phyloP scores from a whole-genome alignment of 768 basidiomycete species.

The Lyophyllum decastes region DNA sequence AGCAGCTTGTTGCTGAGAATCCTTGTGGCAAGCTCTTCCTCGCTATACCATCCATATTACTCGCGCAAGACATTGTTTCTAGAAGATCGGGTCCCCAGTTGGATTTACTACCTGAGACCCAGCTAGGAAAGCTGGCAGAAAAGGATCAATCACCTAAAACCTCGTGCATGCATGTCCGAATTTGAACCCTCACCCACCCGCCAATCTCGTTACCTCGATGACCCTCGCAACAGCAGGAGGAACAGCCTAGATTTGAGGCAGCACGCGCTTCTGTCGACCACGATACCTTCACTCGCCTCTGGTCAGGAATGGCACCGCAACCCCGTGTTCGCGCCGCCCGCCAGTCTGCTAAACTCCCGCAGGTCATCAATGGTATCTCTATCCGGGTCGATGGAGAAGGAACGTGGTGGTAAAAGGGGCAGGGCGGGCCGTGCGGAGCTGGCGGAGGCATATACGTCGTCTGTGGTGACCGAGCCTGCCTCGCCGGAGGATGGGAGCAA shows the following conservation, averaged over 20 bases:
- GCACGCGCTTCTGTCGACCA: constrained; percentile 3
- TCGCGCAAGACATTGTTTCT: too few relatives aligned
- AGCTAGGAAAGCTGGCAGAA: too few relatives aligned
- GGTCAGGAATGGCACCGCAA: constrained; percentile 18
- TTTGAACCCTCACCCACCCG: constrained; percentile 7
- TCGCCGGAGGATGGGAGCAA: constrained; percentile 58
- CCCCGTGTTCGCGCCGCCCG: constrained; percentile 18
- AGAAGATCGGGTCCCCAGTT: too few relatives aligned
- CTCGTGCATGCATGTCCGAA: constrained; percentile 18
- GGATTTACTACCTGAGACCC: too few relatives aligned
- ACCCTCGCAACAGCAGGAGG: constrained; percentile 7
- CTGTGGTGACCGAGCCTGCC: constrained; percentile 8
- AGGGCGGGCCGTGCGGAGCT: constrained; percentile 8
- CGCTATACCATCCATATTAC: too few relatives aligned
- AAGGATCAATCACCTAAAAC: neutral
- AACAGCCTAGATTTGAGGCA: constrained; percentile 14
- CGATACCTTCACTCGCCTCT: constrained; percentile 7
- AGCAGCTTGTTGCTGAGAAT: too few relatives aligned
- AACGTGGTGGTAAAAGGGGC: neutral
- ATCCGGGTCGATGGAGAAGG: neutral
- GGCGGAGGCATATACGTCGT: neutral
- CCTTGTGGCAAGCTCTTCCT: too few relatives aligned
- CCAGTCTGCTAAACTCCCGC: constrained; percentile 15
- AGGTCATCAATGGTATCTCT: constrained; percentile 12
- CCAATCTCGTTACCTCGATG: constrained; percentile 13